A percentile compares a stretch with the other conserved stretches of the same genome.
phyloP scores from a whole-genome alignment of 768 basidiomycete genomes.

The Floccularia luteovirens region DNA sequence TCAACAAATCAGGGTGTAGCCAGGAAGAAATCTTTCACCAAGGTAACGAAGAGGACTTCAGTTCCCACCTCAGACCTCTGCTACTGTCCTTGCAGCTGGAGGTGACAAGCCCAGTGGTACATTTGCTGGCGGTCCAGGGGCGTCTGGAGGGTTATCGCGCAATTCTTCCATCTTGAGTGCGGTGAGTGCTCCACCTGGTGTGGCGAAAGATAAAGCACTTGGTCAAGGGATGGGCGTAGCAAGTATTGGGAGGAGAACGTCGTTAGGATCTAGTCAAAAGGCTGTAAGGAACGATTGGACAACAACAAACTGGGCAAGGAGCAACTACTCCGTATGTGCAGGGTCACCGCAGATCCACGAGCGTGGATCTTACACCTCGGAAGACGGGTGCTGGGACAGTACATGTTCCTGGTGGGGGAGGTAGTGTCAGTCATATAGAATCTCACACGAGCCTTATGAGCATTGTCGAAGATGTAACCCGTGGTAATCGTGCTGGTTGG shows the following conservation, averaged over 20 bases:
- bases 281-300: not conserved
- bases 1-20: too few relatives aligned
- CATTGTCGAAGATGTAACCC: slow-evolving; percentile 57
- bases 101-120: slow-evolving; percentile 14
- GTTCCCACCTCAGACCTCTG: slow-evolving; percentile 4
- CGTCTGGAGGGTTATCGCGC: slow-evolving; percentile 13
- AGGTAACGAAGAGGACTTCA: not conserved
- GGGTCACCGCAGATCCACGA: slow-evolving; percentile 1
- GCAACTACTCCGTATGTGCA: not conserved
- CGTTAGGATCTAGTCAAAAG: not conserved
- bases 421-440: not conserved
- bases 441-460: slow-evolving; percentile 44
- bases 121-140: too few relatives aligned
- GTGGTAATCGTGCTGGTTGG: slow-evolving; percentile 18
- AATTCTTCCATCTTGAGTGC: slow-evolving; percentile 23
- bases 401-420: not conserved
- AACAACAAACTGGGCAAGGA: not conserved
- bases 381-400: not conserved
- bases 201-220: slow-evolving; percentile 5
- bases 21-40: too few relatives aligned
- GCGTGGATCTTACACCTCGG: slow-evolving; percentile 1
- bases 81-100: slow-evolving; percentile 11
- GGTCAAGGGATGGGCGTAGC: slow-evolving; percentile 12
- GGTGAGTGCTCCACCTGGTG: slow-evolving; percentile 16
- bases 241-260: not conserved